Base-by-base conservation (phyloP, 768 basidiomycete genomes). In the Sistotremastrum niveocremeum region DNA sequence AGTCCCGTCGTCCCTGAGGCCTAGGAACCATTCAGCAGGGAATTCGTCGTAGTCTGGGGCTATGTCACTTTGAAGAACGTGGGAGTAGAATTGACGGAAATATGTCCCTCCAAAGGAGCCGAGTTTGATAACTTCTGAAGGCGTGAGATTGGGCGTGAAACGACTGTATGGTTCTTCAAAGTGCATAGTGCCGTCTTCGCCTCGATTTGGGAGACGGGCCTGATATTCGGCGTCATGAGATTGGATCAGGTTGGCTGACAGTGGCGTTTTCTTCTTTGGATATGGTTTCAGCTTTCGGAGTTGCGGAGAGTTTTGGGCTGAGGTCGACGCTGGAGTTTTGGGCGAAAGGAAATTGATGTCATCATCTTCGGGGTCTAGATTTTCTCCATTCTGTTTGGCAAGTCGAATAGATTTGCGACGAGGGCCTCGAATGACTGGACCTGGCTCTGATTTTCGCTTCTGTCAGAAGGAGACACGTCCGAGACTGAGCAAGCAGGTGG, bases 391-490 rank as follows among this genome's bases (percentile, higher is more conserved):
- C 42, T 20, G 8, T 4, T 31, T 9, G 4, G 42, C 42, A 36
- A 44, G 42, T 28, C 42, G 42, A 30, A 34, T 20, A 33, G 42
- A 44, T n/a, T 44, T 44, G 42, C 42, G 42, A 6, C 42, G 42
- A 4, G 29, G 11, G 29, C 12, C 7, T 10, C 6, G 6, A 36
- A 20, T n/a, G 34, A 20, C 28, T 36, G 42, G 9, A 28, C 42
- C 12, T 44, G 20, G 42, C 30, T 34, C 32, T 33, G 32, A 33
- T 11, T 44, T 44, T 34, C 7, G 42, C 4, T 28, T 9, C 29
- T 33, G 20, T 34, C 34, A 4, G 29, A 31, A 33, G 9, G 9
- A 7, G 32, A 20, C 7, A 11, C 9, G 28, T 44, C 28, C 42
- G 29, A 30, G 9, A 44, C 29, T 6, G n/a, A 31, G n/a, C 11